Evolutionary conservation across 768 basidiomycete genomes (phyloP), one percentile per base, ranked within the genome.

Genomic region (Mycena metata): DNA sequence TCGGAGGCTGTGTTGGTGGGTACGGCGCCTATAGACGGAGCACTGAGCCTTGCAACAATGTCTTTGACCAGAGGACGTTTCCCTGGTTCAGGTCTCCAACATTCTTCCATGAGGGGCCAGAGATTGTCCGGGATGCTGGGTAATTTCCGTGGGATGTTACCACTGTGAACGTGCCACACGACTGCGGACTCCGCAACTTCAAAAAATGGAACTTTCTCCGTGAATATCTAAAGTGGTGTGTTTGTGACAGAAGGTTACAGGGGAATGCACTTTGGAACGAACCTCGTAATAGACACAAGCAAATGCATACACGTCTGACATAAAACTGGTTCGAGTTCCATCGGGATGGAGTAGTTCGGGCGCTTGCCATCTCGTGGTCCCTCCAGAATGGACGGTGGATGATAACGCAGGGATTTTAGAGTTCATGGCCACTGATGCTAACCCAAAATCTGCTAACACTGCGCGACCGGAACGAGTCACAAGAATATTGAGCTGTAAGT

Each of bases 301-400:
- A 71, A 75, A 78, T 10, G 76, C 76, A 42, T 76, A 79, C 12
- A 79, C 59, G 61, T 78, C 78, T 49, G 73, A 77, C 23, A 58
- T 62, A 45, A 50, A 24, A 24, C 51, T 60, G 39, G 67, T 69
- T 19, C 16, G 67, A 74, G 41, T 67, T 61, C 17, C 71, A n/a
- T n/a, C n/a, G n/a, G n/a, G n/a, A 50, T 12, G 57, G 11, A 71
- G 43, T 24, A 77, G 55, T 43, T 77, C 77, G 7, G 76, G 77
- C 3, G 76, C 76, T 52, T 69, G 71, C 76, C 76, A 79, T 60
- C 75, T 49, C 3, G 54, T 39, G 8, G 76, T 73, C 19, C 77
- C 74, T 33, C 70, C 72, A 35, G 52, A 66, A 15, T 57, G 58
- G n/a, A 39, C 43, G 24, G 43, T 51, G 7, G 71, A 69, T 11